phyloP scores from a whole-genome alignment of 202 grass and related monocot genomes.

The Schoenoplectus tabernaemontani region DNA sequence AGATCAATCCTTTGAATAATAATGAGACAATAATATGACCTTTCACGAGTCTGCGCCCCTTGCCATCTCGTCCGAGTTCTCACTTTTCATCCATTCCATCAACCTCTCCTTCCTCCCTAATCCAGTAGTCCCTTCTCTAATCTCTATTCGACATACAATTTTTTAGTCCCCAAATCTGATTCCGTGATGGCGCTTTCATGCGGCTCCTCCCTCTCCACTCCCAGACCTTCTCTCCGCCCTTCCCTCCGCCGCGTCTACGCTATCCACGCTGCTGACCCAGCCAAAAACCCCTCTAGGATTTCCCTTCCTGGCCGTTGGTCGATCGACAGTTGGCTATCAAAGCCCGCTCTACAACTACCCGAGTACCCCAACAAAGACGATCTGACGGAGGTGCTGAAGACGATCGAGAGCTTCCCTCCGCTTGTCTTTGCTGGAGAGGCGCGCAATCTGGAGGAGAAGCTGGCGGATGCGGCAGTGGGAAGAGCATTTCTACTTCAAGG shows the following conservation, averaged over 20 bases:
- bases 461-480: conserved; percentile 58
- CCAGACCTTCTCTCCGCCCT: conserved; percentile 18
- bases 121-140: neutral
- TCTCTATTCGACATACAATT: neutral
- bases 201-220: conserved; percentile 17
- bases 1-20: no score
- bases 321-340: conserved; percentile 50
- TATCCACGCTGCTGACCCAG: conserved; percentile 40
- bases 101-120: neutral
- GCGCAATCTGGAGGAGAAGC: conserved; percentile 59
- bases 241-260: conserved; percentile 13
- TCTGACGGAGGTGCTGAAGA: conserved; percentile 45
- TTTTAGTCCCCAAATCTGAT: conserved; percentile 1
- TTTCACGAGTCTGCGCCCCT: neutral
- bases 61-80: neutral
- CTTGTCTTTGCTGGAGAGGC: conserved; percentile 89
- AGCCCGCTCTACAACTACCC: conserved; percentile 53
- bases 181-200: conserved; percentile 20
- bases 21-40: no score
- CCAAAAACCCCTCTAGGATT: conserved; percentile 18
- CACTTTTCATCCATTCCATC: neutral
- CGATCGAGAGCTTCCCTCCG: conserved; percentile 70
- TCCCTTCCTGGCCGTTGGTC: conserved; percentile 30
- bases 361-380: conserved; percentile 55
- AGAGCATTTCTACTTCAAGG: conserved; percentile 71